Conservation (phyloP, 495 filamentous ascomycete genomes). For the Trypethelium eluteriae region DNA sequence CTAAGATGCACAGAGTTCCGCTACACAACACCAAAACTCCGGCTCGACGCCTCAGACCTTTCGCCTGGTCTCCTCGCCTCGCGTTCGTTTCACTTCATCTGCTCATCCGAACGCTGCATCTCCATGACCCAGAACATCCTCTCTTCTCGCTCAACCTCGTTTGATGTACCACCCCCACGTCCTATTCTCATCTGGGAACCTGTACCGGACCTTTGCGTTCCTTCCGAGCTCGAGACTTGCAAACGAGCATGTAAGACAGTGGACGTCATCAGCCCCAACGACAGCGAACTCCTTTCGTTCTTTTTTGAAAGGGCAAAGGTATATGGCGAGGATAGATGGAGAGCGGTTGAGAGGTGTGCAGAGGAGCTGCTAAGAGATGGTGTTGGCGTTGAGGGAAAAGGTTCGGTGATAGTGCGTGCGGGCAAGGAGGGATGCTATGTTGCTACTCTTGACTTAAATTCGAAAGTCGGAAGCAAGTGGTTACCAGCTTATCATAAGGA, state of each 20-base stretch:
- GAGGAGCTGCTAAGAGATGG: slow-evolving; percentile 50
- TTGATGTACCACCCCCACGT: slow-evolving; percentile 21
- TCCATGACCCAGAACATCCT: slow-evolving; percentile 59
- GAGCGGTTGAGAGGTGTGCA: slow-evolving; percentile 46
- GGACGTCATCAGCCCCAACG: slow-evolving; percentile 84
- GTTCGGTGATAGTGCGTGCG: slow-evolving; percentile 47
- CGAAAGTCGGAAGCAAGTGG: slow-evolving; percentile 33
- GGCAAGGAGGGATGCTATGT: slow-evolving; percentile 55
- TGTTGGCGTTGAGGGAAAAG: slow-evolving; percentile 41
- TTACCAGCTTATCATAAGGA: slow-evolving; percentile 54
- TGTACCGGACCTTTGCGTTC: slow-evolving; percentile 77
- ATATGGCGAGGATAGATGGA: slow-evolving; percentile 43
- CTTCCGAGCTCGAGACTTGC: slow-evolving; percentile 64
- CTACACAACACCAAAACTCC: slow-evolving; percentile 79
- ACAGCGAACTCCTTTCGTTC: slow-evolving; percentile 73
- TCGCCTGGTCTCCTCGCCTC: slow-evolving; percentile 54
- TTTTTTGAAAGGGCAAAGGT: slow-evolving; percentile 52
- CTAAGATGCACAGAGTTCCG: slow-evolving; percentile 52
- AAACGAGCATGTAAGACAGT: slow-evolving; percentile 63
- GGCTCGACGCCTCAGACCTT: slow-evolving; percentile 57
- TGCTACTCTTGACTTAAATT: slow-evolving; percentile 30
- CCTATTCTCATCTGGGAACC: slow-evolving; percentile 93
- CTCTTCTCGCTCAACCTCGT: slow-evolving; percentile 28
- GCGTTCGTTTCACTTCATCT: slow-evolving; percentile 80
- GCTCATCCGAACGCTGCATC: slow-evolving; percentile 69